Evolutionary conservation across 2,329 filamentous ascomycete species (phyloP), one percentile per base, ranked within the genome.

Genomic region (Colletotrichum orchidophilum): DNA sequence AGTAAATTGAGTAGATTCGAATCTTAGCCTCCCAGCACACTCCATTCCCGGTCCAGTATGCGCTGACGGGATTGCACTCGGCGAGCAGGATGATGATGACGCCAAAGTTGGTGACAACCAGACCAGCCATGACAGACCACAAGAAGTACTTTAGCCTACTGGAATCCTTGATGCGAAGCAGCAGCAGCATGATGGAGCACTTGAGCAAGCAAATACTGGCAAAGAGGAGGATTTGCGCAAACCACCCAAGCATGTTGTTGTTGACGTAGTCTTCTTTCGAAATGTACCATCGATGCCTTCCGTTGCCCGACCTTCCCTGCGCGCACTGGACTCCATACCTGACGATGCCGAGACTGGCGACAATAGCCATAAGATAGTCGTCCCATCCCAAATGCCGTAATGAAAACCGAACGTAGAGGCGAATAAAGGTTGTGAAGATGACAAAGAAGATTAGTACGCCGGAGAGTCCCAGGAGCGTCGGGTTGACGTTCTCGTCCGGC

Each of bases 191-290:
- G 60, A 85, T 84, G 3, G 82, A 84, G 31, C 81, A 76, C 67
- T 85, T 85, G 55, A 85, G 76, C 1, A 84, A 65, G 49, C 79
- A 81, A 39, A 84, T 79, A 50, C 78, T 79, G 12, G 77, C 75
- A 68, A 84, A 85, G 3, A 85, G 78, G 24, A 83, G 75, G 15
- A 84, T 76, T 74, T 84, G 82, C 3, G 80, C 81, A 54, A 79
- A 75, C 82, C 81, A 84, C 1, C 80, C 80, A 3, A 80, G 76
- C 75, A 81, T 80, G 71, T 80, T 82, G 68, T 82, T 80, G 49
- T 73, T 76, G 63, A 77, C 63, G 62, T 82, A 82, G 21, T 82
- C 63, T 4, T 77, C 73, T 0, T 74, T 31, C 7, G 75, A 64
- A 13, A 84, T 75, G 49, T 78, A 83, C 74, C 76, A 77, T 52